These are phyloP conservation scores for Royoungia palumana DNA, from an alignment of 768 basidiomycete species.

Conservation along the genomic window DNA sequence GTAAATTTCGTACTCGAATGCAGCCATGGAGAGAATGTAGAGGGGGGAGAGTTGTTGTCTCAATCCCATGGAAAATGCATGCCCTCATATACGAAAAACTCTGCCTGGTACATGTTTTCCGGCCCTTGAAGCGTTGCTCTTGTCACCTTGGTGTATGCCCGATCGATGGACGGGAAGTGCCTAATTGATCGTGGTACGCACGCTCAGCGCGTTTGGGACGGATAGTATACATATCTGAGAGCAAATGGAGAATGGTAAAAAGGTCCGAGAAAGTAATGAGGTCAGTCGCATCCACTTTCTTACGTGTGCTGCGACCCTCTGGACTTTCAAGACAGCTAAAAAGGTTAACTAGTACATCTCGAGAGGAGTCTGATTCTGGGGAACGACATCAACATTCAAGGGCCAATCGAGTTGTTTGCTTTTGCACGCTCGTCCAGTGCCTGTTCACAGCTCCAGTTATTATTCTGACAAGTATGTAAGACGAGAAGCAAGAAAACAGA, in stretches of 20 bases:
- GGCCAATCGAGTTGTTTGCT: not conserved
- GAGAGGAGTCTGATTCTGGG: conserved; percentile 14
- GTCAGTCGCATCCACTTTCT: conserved; percentile 4
- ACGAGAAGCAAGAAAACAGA: conserved; percentile 14
- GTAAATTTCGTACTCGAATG: conserved; percentile 52
- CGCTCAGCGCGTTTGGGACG: conserved; percentile 32
- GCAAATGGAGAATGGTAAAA: conserved; percentile 18
- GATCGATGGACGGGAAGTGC: conserved; percentile 45
- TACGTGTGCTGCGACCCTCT: conserved; percentile 1
- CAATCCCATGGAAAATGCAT: conserved; percentile 1
- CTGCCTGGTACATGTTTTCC: conserved; percentile 6
- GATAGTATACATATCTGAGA: conserved; percentile 10
- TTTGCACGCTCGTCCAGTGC: conserved; percentile 2
- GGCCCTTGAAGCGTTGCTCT: conserved; percentile 32
- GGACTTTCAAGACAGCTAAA: conserved; percentile 23
- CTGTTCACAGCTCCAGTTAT: conserved; percentile 6
- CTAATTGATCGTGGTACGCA: conserved; percentile 48
- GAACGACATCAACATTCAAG: conserved; percentile 1
- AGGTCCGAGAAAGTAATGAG: conserved; percentile 12
- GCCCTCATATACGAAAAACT: conserved; percentile 30
- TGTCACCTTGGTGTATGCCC: conserved; percentile 47
- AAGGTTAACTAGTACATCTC: conserved; percentile 28
- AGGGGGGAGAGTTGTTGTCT: conserved; percentile 2
- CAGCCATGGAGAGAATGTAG: conserved; percentile 23
- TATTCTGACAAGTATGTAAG: conserved; percentile 21